Evolutionary conservation across 2,329 filamentous ascomycete genomes (phyloP).

Genomic region (Fusarium humuli): DNA sequence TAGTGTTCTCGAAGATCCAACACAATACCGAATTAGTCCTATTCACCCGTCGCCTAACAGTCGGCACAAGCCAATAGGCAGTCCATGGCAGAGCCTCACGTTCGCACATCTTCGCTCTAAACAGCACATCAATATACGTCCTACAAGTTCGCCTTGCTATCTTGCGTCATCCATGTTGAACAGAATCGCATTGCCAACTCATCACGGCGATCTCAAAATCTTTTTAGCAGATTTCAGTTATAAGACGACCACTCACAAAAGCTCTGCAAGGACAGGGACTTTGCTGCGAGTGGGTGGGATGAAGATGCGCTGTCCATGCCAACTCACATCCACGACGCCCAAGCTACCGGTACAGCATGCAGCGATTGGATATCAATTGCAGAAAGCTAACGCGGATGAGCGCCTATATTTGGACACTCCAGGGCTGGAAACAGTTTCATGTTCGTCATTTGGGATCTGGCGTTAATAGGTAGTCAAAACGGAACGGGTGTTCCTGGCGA

Average conservation of each 20-base stretch:
- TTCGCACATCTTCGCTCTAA: background rate
- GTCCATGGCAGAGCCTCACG: conserved; percentile 9
- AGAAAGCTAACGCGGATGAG: conserved; percentile 1
- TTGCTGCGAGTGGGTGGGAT: conserved; percentile 34
- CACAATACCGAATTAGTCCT: background rate
- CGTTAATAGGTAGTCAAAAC: background rate
- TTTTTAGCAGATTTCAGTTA: conserved; percentile 7
- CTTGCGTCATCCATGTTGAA: conserved; percentile 8
- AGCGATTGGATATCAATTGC: conserved; percentile 29
- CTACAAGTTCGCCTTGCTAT: conserved; percentile 20
- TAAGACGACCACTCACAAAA: conserved; percentile 26
- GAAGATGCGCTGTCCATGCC: conserved; percentile 48
- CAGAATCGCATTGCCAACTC: conserved; percentile 40
- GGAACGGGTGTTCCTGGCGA: conserved; percentile 18
- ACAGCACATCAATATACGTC: background rate
- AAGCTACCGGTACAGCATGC: conserved; percentile 21
- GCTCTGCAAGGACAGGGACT: conserved; percentile 16
- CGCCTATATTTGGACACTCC: conserved; percentile 29
- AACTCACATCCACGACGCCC: conserved; percentile 39
- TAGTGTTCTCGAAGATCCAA: background rate
- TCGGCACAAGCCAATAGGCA: background rate
- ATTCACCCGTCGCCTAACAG: background rate
- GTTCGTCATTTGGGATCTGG: conserved; percentile 9
- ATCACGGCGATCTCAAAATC: conserved; percentile 37
- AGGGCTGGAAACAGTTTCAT: conserved; percentile 2